Evolutionary conservation across 2,329 filamentous ascomycete genomes (phyloP).

Genomic region (Pseudocercospora pini-densiflorae): DNA sequence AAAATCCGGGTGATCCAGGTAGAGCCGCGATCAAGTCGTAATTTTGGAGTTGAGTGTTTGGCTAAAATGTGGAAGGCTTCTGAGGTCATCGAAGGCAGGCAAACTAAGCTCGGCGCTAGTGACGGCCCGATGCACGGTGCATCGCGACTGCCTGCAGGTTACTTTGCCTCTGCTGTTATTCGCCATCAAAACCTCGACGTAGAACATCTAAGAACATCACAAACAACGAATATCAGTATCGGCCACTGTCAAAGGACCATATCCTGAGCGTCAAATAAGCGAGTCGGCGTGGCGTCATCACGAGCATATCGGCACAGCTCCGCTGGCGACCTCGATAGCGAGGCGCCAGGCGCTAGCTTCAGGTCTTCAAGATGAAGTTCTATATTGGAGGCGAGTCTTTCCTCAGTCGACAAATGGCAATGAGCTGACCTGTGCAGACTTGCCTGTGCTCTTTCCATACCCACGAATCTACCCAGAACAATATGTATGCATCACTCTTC

Average conservation of each 20-base stretch:
- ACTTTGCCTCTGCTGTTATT: background rate
- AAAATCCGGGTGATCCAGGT: too few relatives aligned
- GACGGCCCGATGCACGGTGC: background rate
- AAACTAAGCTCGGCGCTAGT: background rate
- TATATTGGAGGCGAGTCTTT: conserved; percentile 62
- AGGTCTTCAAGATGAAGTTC: conserved; percentile 69
- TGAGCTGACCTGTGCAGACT: conserved; percentile 45
- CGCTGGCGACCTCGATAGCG: too few relatives aligned
- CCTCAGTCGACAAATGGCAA: background rate
- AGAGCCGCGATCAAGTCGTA: background rate
- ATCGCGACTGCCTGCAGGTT: background rate
- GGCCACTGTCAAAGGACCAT: too few relatives aligned
- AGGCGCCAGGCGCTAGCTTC: background rate
- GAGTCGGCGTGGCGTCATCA: too few relatives aligned
- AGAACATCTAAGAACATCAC: too few relatives aligned
- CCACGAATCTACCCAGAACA: conserved; percentile 75
- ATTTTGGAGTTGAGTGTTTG: background rate
- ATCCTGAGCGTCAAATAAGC: too few relatives aligned
- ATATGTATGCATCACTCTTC: conserved; percentile 52
- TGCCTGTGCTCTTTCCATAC: conserved; percentile 75
- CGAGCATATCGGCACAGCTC: background rate
- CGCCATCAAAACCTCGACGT: background rate
- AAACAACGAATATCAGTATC: too few relatives aligned
- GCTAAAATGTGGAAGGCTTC: background rate
- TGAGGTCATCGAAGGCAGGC: background rate